Evolutionary conservation across 2,329 filamentous ascomycete genomes (phyloP).

Genomic region (Ophiocordyceps sinensis): DNA sequence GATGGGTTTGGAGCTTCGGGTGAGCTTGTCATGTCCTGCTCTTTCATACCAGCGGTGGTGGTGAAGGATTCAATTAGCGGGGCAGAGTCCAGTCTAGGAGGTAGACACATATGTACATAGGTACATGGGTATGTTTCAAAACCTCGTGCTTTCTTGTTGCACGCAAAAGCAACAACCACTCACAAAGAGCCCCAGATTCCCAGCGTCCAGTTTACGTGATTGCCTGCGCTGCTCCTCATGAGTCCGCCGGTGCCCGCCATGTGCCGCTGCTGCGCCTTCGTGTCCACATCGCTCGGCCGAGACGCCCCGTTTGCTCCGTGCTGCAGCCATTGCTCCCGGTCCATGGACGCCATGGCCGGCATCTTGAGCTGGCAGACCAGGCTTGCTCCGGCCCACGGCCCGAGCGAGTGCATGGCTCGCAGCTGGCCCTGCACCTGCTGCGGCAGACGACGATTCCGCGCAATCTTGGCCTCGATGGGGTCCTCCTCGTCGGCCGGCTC

Average conservation of each 20-base stretch:
- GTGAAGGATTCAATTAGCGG: no score
- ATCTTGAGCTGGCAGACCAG: constrained; percentile 54
- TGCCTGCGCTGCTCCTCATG: constrained; percentile 18
- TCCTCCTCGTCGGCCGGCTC: constrained; percentile 14
- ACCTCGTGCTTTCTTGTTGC: no score
- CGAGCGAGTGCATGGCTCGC: constrained; percentile 53
- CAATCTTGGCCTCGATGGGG: constrained; percentile 21
- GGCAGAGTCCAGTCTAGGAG: no score
- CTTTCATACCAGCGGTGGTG: no score
- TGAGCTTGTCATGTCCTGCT: constrained; percentile 11
- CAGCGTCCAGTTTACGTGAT: constrained; percentile 43
- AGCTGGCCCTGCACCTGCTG: constrained; percentile 41
- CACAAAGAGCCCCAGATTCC: constrained; percentile 44
- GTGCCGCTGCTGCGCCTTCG: constrained; percentile 44
- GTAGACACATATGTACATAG: no score
- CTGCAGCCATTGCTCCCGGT: constrained; percentile 56
- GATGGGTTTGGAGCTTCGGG: constrained; percentile 6
- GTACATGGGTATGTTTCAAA: no score
- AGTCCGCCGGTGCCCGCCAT: constrained; percentile 46
- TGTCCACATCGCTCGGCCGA: constrained; percentile 42
- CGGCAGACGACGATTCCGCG: constrained; percentile 19
- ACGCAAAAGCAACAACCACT: no score
- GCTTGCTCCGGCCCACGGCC: constrained; percentile 62
- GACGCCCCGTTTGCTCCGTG: constrained; percentile 50
- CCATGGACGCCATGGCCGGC: constrained; percentile 53